These are phyloP conservation scores for Fusarium incarnatum DNA, from an alignment of 2,329 filamentous ascomycete species.

Conservation along the genomic window DNA sequence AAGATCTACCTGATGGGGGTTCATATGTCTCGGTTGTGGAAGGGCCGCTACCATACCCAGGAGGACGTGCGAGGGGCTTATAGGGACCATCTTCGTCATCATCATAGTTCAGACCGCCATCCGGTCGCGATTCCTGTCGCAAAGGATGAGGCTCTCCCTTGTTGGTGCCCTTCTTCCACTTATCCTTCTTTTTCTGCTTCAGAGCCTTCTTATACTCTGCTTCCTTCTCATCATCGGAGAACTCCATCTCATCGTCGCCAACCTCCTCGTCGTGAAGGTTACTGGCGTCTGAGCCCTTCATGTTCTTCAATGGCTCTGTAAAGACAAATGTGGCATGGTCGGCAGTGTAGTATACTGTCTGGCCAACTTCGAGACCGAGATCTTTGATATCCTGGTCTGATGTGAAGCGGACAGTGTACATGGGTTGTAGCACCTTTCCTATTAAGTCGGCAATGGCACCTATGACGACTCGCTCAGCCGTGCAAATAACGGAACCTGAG, in stretches of 20 bases:
- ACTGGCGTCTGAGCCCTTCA: conserved; percentile 93
- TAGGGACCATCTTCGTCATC: conserved; percentile 78
- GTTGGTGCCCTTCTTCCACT: conserved; percentile 57
- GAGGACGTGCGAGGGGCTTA: conserved; percentile 75
- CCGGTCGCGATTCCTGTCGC: conserved; percentile 54
- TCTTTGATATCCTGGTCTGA: conserved; percentile 75
- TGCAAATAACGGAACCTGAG: conserved; percentile 84
- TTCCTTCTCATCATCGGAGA: conserved; percentile 96
- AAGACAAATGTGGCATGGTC: conserved; percentile 86
- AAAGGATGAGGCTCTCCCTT: conserved; percentile 55
- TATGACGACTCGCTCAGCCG: conserved; percentile 78
- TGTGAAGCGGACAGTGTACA: conserved; percentile 85
- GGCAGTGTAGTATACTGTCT: conserved; percentile 82
- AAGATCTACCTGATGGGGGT: conserved; percentile 48
- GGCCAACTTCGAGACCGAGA: conserved; percentile 74
- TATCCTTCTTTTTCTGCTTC: conserved; percentile 73
- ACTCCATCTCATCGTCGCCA: conserved; percentile 87
- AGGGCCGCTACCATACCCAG: conserved; percentile 68
- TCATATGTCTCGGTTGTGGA: conserved; percentile 55
- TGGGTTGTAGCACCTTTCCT: conserved; percentile 84
- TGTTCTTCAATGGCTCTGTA: conserved; percentile 79
- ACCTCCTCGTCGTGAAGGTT: conserved; percentile 96
- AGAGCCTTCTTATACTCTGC: conserved; percentile 78
- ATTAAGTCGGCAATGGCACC: conserved; percentile 88
- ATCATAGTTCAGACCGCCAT: conserved; percentile 72